Evolutionary conservation across 805 yeast species (phyloP).

Genomic region (Zygosaccharomyces kombuchaensis): DNA sequence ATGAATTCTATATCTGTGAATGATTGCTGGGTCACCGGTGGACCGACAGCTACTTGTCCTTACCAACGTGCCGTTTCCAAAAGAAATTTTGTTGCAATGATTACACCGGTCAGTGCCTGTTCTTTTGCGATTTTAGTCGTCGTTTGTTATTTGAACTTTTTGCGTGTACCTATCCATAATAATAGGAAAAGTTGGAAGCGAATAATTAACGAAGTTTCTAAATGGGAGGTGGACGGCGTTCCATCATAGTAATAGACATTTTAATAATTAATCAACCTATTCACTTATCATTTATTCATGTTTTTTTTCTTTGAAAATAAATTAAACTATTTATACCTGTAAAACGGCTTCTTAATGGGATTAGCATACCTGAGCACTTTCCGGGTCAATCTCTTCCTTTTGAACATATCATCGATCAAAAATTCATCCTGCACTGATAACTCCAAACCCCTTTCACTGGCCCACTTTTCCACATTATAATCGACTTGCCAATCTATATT

Average conservation of each 20-base stretch:
- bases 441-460: constrained; percentile 41
- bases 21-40: constrained; percentile 85
- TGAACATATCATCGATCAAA: constrained; percentile 44
- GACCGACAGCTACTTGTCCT: constrained; percentile 73
- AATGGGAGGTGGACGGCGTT: constrained; percentile 77
- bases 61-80: constrained; percentile 54
- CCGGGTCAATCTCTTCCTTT: constrained; percentile 55
- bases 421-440: constrained; percentile 46
- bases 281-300: not conserved
- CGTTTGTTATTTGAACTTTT: constrained; percentile 52
- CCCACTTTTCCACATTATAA: constrained; percentile 48
- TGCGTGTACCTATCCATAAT: constrained; percentile 63
- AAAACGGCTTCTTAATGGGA: constrained; percentile 35
- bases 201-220: constrained; percentile 49
- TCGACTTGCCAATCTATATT: constrained; percentile 66
- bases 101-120: constrained; percentile 64
- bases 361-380: constrained; percentile 47
- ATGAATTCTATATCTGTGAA: constrained; percentile 68
- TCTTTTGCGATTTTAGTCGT: constrained; percentile 48
- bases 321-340: constrained; percentile 6
- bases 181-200: constrained; percentile 65
- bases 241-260: constrained; percentile 49
- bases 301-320: not conserved
- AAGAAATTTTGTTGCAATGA: constrained; percentile 54
- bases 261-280: constrained; percentile 3